Conservation (phyloP, 495 filamentous ascomycete species). For the Glutinoglossum americanum region DNA sequence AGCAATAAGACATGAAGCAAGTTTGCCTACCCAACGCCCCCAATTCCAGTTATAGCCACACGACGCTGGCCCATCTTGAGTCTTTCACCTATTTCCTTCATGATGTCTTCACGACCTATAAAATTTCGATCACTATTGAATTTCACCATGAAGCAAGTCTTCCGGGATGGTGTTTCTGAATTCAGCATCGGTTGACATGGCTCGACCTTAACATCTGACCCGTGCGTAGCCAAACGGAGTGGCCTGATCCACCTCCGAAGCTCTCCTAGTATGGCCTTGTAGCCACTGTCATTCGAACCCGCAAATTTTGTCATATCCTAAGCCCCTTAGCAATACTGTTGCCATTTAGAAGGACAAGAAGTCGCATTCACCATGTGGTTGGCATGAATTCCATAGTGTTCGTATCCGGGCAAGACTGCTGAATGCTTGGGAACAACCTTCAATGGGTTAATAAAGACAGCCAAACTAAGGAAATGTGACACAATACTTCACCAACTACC, state of each 20-base stretch:
- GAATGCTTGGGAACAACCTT: constrained; percentile 1
- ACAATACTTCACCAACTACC: background rate
- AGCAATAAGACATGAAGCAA: too few species aligned
- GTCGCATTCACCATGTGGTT: background rate
- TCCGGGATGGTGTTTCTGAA: too few species aligned
- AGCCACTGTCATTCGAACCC: background rate
- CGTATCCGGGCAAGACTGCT: background rate
- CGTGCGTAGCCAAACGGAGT: background rate
- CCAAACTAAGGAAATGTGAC: background rate
- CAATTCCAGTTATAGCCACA: too few species aligned
- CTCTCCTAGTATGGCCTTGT: background rate
- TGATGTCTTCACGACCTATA: too few species aligned
- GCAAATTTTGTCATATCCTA: background rate
- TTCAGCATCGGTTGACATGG: too few species aligned
- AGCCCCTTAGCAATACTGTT: background rate
- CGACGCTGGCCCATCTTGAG: too few species aligned
- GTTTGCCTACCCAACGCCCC: too few species aligned
- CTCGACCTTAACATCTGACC: background rate
- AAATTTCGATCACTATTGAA: too few species aligned
- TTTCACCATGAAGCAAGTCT: too few species aligned
- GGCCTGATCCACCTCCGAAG: background rate
- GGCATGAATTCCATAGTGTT: background rate
- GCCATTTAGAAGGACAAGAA: background rate
- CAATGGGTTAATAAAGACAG: background rate
- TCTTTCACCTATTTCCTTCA: too few species aligned